These are phyloP conservation scores for Endogone sp. DNA, from an alignment of 192 early-diverging fungal species.

Conservation along the genomic window DNA sequence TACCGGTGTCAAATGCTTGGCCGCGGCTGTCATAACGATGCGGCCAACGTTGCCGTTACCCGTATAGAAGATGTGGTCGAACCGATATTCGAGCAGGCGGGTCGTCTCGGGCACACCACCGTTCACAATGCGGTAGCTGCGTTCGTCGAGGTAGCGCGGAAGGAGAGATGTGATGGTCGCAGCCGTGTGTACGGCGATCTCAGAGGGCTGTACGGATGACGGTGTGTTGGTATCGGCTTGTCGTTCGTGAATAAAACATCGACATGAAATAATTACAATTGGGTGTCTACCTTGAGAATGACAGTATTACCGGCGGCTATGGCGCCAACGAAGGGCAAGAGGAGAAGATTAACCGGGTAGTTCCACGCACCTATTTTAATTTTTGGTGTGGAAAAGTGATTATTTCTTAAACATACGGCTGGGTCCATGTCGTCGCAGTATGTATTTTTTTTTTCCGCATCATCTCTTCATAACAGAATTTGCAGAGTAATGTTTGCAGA, in stretches of 20 bases:
- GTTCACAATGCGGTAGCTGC: conserved; percentile 67
- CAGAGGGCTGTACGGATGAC: conserved; percentile 62
- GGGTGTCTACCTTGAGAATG: conserved; percentile 46
- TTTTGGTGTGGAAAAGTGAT: neutral
- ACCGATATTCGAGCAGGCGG: conserved; percentile 65
- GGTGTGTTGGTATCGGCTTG: too few relatives aligned
- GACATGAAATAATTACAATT: too few relatives aligned
- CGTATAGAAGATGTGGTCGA: conserved; percentile 94
- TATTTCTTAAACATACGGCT: neutral
- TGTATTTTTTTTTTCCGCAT: conserved; percentile 17
- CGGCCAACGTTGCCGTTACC: conserved; percentile 78
- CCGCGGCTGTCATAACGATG: conserved; percentile 79
- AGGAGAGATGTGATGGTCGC: conserved; percentile 61
- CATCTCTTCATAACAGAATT: conserved; percentile 7
- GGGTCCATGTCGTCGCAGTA: neutral
- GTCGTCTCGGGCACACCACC: conserved; percentile 77
- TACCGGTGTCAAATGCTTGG: conserved; percentile 82
- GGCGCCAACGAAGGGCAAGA: conserved; percentile 70
- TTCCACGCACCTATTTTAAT: conserved; percentile 46
- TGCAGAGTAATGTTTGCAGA: conserved; percentile 7
- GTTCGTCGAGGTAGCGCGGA: conserved; percentile 72
- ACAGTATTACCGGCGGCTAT: conserved; percentile 92
- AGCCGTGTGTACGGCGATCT: conserved; percentile 68
- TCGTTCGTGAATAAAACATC: neutral
- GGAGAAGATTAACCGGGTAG: conserved; percentile 51